phyloP scores from a whole-genome alignment of 805 yeast genomes.

The Saccharomyces jurei region DNA sequence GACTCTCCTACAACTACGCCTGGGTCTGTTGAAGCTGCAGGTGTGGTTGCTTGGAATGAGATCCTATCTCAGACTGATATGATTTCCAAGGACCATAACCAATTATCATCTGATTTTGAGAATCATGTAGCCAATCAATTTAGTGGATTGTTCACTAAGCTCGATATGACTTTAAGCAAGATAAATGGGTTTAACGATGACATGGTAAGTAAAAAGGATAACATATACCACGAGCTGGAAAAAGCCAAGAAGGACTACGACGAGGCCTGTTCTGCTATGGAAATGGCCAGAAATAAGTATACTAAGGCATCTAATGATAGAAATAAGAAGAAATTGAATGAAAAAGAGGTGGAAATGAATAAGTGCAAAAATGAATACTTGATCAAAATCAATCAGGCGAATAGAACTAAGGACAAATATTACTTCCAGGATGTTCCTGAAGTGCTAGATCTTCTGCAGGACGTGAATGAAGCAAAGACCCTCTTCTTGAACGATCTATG shows the following conservation, averaged over 20 bases:
- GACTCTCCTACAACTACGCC: constrained; percentile 87
- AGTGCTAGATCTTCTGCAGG: constrained; percentile 74
- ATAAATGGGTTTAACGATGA: constrained; percentile 56
- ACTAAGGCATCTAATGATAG: constrained; percentile 52
- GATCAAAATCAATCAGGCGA: constrained; percentile 73
- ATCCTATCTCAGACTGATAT: constrained; percentile 75
- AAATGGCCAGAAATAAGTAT: constrained; percentile 64
- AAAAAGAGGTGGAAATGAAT: constrained; percentile 75
- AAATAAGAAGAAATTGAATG: constrained; percentile 41
- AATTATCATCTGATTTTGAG: constrained; percentile 53
- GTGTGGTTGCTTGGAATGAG: constrained; percentile 85
- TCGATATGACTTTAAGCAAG: constrained; percentile 45
- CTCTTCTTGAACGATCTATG: constrained; percentile 61
- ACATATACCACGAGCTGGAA: constrained; percentile 26
- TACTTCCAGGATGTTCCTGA: constrained; percentile 92
- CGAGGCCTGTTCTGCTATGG: constrained; percentile 70
- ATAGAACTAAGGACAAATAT: constrained; percentile 86
- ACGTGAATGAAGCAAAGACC: constrained; percentile 71
- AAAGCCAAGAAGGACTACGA: constrained; percentile 67
- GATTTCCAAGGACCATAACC: constrained; percentile 57
- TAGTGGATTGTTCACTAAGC: constrained; percentile 42
- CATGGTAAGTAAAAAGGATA: constrained; percentile 36
- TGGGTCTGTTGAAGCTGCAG: constrained; percentile 85
- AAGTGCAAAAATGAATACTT: constrained; percentile 77
- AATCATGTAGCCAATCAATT: constrained; percentile 56